phyloP scores from a whole-genome alignment of 768 basidiomycete genomes.

The Russula olivacea region DNA sequence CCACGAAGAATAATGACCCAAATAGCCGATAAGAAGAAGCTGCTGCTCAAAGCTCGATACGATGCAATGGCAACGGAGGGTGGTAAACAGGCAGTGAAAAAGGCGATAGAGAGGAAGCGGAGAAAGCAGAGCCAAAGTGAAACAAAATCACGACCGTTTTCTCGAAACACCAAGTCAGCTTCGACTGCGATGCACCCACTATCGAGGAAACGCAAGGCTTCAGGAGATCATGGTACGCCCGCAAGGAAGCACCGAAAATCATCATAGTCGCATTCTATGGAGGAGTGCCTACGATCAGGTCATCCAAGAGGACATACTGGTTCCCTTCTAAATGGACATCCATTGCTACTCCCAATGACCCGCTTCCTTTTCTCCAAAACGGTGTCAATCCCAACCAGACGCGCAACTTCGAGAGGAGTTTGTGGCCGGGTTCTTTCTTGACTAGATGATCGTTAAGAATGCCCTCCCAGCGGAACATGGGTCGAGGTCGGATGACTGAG shows the following conservation, averaged over 20 bases:
- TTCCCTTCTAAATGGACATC: conserved; percentile 55
- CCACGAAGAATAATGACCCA: conserved; percentile 12
- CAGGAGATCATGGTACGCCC: conserved; percentile 11
- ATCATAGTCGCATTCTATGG: conserved; percentile 4
- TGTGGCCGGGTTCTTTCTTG: conserved; percentile 22
- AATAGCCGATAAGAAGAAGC: conserved; percentile 70
- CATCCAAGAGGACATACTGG: conserved; percentile 44
- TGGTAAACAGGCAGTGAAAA: conserved; percentile 77
- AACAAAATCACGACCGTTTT: conserved; percentile 75
- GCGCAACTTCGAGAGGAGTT: conserved; percentile 43
- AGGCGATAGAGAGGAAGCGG: conserved; percentile 83
- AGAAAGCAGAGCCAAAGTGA: conserved; percentile 85
- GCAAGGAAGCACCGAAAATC: conserved; percentile 27
- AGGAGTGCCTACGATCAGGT: not conserved
- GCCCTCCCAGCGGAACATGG: conserved; percentile 65
- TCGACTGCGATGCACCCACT: not conserved
- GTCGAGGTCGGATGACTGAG: conserved; percentile 51
- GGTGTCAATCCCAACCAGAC: conserved; percentile 69
- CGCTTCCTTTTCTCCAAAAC: conserved; percentile 47
- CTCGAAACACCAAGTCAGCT: conserved; percentile 25
- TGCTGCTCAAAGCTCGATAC: conserved; percentile 69
- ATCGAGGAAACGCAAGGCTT: conserved; percentile 16
- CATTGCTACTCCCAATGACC: conserved; percentile 52
- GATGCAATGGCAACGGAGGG: conserved; percentile 72
- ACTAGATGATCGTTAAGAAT: conserved; percentile 51